Conservation (phyloP, 257 asterid species). For the Linaria vulgaris region DNA sequence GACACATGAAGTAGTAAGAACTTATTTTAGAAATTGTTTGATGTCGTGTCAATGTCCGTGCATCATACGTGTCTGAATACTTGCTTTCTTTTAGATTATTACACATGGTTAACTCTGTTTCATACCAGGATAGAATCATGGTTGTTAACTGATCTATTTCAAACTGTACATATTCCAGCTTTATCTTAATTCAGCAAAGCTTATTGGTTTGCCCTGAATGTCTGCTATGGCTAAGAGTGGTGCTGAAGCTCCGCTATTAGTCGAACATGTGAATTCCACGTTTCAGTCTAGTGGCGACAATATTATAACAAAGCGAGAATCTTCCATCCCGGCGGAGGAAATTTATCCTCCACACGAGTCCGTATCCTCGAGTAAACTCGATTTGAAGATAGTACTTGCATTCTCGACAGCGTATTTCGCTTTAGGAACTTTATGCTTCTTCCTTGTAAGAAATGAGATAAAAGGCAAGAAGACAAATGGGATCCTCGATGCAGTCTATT, state of each 20-base stretch:
- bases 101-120: not conserved
- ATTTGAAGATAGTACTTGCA: constrained; percentile 36
- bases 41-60: too few relatives aligned
- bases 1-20: too few relatives aligned
- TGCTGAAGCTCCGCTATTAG: constrained; percentile 57
- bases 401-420: constrained; percentile 48
- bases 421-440: constrained; percentile 59
- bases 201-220: not conserved
- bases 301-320: constrained; percentile 35
- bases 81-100: not conserved
- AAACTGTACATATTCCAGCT: not conserved
- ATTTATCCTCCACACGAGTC: constrained; percentile 29
- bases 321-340: too few relatives aligned
- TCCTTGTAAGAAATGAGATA: constrained; percentile 50
- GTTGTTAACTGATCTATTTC: not conserved
- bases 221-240: constrained; percentile 40
- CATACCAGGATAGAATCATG: not conserved
- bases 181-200: not conserved
- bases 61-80: not conserved
- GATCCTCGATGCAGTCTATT: constrained; percentile 68
- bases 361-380: constrained; percentile 30
- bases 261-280: constrained; percentile 33
- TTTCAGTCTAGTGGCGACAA: constrained; percentile 27
- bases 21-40: too few relatives aligned
- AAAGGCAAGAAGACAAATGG: constrained; percentile 70